Conservation (phyloP, 306 rosid species). For the Canavalia gladiata region DNA sequence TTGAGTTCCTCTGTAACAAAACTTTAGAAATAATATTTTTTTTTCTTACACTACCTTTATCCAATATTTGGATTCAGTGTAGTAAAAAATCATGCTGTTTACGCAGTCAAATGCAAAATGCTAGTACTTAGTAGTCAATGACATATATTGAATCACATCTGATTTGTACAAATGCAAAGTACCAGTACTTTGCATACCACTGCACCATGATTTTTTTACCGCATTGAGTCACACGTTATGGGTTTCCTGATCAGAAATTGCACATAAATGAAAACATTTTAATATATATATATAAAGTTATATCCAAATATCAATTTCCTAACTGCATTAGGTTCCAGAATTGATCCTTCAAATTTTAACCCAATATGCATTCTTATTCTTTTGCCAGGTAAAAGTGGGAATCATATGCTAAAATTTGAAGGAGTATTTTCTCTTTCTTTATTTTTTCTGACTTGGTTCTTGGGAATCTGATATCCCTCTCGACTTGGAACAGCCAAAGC, state of each 20-base stretch:
- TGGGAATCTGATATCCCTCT: constrained; percentile 68
- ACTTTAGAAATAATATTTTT: constrained; percentile 9
- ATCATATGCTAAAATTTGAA: constrained; percentile 77
- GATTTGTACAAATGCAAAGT: too few relatives aligned
- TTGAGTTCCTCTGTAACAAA: constrained; percentile 50
- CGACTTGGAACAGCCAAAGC: constrained; percentile 62
- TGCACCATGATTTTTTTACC: too few relatives aligned
- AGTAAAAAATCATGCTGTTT: too few relatives aligned
- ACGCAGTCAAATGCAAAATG: too few relatives aligned
- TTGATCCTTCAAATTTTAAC: constrained; percentile 60
- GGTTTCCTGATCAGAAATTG: constrained; percentile 44
- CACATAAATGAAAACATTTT: constrained; percentile 34
- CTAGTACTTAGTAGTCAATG: too few relatives aligned
- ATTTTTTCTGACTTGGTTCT: constrained; percentile 52
- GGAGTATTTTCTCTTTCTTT: constrained; percentile 35
- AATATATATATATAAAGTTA: constrained; percentile 33
- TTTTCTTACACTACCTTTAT: constrained; percentile 38
- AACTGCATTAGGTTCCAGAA: constrained; percentile 72
- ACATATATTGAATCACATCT: too few relatives aligned
- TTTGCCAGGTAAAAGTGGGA: constrained; percentile 69
- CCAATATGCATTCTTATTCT: constrained; percentile 61
- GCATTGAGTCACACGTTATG: not conserved
- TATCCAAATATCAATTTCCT: constrained; percentile 49
- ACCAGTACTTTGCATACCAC: too few relatives aligned
- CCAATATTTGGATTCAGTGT: not conserved